Evolutionary conservation across 192 early-diverging fungal genomes (phyloP).

Genomic region (Funneliformis geosporum): DNA sequence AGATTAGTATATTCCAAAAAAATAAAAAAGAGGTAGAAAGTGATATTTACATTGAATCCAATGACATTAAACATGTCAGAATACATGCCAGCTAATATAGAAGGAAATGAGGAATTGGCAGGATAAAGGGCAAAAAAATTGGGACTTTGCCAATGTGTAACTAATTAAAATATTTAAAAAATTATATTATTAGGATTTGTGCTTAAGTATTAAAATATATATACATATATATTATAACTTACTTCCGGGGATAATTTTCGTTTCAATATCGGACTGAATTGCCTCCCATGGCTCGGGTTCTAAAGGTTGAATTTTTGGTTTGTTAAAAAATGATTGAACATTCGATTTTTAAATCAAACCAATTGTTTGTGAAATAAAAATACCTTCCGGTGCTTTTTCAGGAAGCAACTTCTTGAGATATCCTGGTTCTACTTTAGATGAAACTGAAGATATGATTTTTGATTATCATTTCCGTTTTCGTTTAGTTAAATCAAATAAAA

Average conservation of each 20-base stretch:
- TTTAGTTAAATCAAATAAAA: too few relatives aligned
- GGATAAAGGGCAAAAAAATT: conserved; percentile 69
- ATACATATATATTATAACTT: background rate
- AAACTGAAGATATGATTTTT: conserved; percentile 27
- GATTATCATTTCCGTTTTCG: background rate
- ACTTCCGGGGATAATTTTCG: conserved; percentile 61
- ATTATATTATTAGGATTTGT: background rate
- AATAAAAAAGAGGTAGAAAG: background rate
- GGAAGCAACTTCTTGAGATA: conserved; percentile 60
- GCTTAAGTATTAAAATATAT: background rate
- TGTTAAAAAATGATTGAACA: too few relatives aligned
- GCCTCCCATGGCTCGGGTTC: conserved; percentile 42
- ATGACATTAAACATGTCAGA: conserved; percentile 54
- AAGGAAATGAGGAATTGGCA: conserved; percentile 52
- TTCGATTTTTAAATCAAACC: too few relatives aligned
- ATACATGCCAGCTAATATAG: conserved; percentile 66
- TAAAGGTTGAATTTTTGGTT: background rate
- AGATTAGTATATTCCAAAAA: too few relatives aligned
- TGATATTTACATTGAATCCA: conserved; percentile 51
- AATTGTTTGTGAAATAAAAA: conserved; percentile 21
- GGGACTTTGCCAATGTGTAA: conserved; percentile 68
- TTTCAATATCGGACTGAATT: conserved; percentile 48
- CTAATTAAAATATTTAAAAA: conserved; percentile 7
- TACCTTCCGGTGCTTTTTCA: conserved; percentile 52
- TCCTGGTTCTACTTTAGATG: conserved; percentile 58